Conservation (phyloP, 139 green algal genomes). For the Chlorella ohadii region DNA sequence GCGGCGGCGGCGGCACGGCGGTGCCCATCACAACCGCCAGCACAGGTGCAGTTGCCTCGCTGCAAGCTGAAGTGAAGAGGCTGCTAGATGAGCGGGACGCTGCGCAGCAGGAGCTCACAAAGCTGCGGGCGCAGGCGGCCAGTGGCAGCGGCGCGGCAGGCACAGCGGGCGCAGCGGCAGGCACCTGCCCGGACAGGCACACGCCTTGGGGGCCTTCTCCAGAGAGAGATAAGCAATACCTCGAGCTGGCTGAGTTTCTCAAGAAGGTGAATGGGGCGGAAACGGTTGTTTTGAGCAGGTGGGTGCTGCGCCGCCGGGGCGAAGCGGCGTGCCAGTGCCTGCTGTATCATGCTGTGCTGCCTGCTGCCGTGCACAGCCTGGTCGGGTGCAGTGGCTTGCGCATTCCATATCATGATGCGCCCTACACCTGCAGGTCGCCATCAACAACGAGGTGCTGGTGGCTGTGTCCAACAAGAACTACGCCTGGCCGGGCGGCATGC, state of each 20-base stretch:
- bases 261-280: constrained; percentile 52
- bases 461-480: constrained; percentile 63
- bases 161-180: no score
- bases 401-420: no score
- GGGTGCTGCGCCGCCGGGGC: no score
- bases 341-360: not conserved
- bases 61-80: not conserved
- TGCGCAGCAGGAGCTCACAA: not conserved
- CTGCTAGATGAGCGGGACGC: no score
- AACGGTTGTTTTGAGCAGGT: no score
- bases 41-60: not conserved
- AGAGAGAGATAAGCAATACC: constrained; percentile 38
- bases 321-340: no score
- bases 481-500: constrained; percentile 63
- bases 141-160: no score
- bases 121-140: not conserved
- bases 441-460: constrained; percentile 66
- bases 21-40: not conserved
- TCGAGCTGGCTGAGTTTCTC: constrained; percentile 54
- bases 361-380: no score
- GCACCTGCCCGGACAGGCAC: constrained; percentile 46
- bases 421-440: constrained; percentile 54
- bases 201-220: constrained; percentile 40
- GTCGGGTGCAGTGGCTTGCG: no score
- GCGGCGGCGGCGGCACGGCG: not conserved